Percentiles rank a stretch among this genome's conserved stretches.
These are phyloP conservation scores for Ambrosiella cleistominuta DNA, from an alignment of 2,329 filamentous ascomycete genomes.

Conservation along the genomic window DNA sequence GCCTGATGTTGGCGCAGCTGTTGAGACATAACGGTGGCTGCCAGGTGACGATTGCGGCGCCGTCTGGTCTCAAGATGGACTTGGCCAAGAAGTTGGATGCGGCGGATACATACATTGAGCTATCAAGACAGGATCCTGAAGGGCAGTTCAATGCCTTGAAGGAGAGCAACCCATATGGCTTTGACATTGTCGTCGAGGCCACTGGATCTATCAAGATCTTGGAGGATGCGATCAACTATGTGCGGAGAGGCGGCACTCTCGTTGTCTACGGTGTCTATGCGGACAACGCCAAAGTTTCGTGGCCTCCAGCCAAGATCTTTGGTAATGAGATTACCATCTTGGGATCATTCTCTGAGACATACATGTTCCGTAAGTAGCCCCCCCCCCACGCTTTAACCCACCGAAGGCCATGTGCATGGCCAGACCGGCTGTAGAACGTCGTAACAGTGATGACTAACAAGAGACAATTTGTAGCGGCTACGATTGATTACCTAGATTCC, in stretches of 20 bases:
- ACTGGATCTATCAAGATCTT: conserved; percentile 52
- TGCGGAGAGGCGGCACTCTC: conserved; percentile 52
- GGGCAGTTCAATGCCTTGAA: conserved; percentile 46
- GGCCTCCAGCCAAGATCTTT: conserved; percentile 57
- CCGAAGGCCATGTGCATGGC: too few relatives aligned
- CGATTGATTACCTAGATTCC: conserved; percentile 35
- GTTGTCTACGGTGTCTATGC: conserved; percentile 58
- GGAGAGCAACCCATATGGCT: conserved; percentile 50
- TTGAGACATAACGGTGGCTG: conserved; percentile 49
- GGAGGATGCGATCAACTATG: conserved; percentile 54
- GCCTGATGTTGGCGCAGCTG: conserved; percentile 45
- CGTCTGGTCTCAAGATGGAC: conserved; percentile 52
- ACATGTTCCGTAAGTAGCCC: conserved; percentile 42
- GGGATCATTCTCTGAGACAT: conserved; percentile 56
- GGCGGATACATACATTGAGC: conserved; percentile 35
- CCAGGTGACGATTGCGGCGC: conserved; percentile 52
- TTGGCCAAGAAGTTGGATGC: conserved; percentile 41
- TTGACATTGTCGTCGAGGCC: conserved; percentile 54
- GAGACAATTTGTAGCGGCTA: conserved; percentile 20
- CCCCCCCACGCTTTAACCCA: not conserved
- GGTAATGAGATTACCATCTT: conserved; percentile 53
- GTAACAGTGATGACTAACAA: not conserved
- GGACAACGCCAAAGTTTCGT: conserved; percentile 42
- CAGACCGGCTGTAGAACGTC: not conserved
- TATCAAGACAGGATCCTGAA: conserved; percentile 35